Evolutionary conservation across 2,329 filamentous ascomycete species (phyloP).

Genomic region (Epichloe sylvatica): DNA sequence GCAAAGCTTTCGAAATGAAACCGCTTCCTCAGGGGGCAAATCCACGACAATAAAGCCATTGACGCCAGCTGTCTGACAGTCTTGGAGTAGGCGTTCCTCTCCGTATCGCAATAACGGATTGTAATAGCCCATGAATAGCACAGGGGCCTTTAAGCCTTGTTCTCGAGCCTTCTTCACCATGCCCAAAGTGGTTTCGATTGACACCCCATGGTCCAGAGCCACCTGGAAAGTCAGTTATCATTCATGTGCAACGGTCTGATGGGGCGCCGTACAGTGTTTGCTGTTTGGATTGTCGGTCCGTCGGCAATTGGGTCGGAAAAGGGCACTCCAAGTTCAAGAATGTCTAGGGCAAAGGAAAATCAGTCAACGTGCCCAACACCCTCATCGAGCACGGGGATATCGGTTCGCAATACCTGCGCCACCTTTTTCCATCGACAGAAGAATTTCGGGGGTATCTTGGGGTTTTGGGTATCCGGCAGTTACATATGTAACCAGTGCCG

Average conservation of each 20-base stretch:
- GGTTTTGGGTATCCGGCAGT: constrained; percentile 82
- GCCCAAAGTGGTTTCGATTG: constrained; percentile 60
- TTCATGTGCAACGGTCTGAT: neutral
- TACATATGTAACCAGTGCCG: constrained; percentile 88
- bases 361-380: neutral
- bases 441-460: constrained; percentile 68
- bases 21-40: constrained; percentile 91
- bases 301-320: constrained; percentile 98
- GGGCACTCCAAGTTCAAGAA: constrained; percentile 90
- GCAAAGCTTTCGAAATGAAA: constrained; percentile 80
- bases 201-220: constrained; percentile 80
- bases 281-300: constrained; percentile 88
- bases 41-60: constrained; percentile 98
- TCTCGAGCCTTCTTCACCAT: constrained; percentile 72
- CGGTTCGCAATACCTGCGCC: constrained; percentile 54
- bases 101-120: constrained; percentile 92
- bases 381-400: neutral
- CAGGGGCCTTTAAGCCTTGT: constrained; percentile 63
- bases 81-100: constrained; percentile 73
- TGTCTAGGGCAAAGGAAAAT: constrained; percentile 35
- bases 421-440: constrained; percentile 82
- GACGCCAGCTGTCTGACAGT: constrained; percentile 71
- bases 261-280: constrained; percentile 57
- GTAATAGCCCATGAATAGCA: constrained; percentile 98
- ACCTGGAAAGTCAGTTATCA: constrained; percentile 22